Conservation (phyloP, 352 stramenopile genomes). For the Blastocystis sp. region DNA sequence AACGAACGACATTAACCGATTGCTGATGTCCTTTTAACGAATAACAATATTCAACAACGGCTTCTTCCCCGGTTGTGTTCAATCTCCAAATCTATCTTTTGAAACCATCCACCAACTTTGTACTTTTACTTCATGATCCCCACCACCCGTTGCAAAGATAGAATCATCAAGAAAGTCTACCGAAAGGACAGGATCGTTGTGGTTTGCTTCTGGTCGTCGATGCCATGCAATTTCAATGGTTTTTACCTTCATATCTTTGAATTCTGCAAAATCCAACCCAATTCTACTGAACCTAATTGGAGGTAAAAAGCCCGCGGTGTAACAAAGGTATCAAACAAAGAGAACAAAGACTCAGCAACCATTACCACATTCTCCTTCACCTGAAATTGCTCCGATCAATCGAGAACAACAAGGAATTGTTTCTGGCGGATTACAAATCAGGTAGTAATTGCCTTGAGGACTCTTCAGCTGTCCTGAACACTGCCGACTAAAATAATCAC, state of each 20-base stretch:
- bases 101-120: not conserved
- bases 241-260: slow-evolving; percentile 32
- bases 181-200: slow-evolving; percentile 52
- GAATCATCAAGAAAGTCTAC: slow-evolving; percentile 33
- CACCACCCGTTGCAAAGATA: slow-evolving; percentile 42
- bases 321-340: not conserved
- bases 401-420: slow-evolving; percentile 41
- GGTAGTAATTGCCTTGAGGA: slow-evolving; percentile 33
- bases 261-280: not conserved
- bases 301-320: not conserved
- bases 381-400: slow-evolving; percentile 5
- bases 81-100: slow-evolving; percentile 40
- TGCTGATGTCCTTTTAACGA: slow-evolving; percentile 30
- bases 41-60: slow-evolving; percentile 37
- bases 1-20: slow-evolving; percentile 57
- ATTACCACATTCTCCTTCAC: not conserved
- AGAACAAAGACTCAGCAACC: not conserved
- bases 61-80: slow-evolving; percentile 45
- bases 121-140: slow-evolving; percentile 52
- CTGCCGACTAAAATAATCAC: not conserved
- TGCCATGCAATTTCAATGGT: slow-evolving; percentile 54
- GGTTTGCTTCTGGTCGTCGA: slow-evolving; percentile 34
- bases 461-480: slow-evolving; percentile 36
- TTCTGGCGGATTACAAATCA: slow-evolving; percentile 48
- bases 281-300: not conserved